These are phyloP conservation scores for Globisporangium iwayamae DNA, from an alignment of 352 stramenopile species.

Conservation along the genomic window DNA sequence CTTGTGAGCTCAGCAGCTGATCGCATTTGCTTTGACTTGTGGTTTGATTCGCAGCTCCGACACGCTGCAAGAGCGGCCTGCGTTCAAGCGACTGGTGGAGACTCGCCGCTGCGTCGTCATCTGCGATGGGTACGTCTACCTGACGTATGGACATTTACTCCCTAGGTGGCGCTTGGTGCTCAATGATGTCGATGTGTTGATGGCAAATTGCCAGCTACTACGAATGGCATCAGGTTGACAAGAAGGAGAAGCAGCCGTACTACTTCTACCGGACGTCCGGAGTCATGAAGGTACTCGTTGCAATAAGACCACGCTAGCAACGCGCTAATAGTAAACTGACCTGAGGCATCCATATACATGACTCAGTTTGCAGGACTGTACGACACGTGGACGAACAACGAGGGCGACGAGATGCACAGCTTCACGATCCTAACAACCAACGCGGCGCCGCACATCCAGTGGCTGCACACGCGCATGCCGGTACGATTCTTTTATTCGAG, in stretches of 20 bases:
- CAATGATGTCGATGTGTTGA: neutral
- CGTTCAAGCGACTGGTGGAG: constrained; percentile 70
- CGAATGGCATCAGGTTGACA: constrained; percentile 88
- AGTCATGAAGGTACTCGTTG: constrained; percentile 44
- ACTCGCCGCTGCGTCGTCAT: constrained; percentile 78
- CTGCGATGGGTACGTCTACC: constrained; percentile 54
- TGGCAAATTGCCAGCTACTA: constrained; percentile 57
- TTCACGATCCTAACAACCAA: constrained; percentile 88
- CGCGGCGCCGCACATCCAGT: constrained; percentile 57
- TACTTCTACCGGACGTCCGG: constrained; percentile 63
- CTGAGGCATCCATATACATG: neutral
- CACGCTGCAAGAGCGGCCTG: constrained; percentile 62
- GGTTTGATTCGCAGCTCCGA: constrained; percentile 41
- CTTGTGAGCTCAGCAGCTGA: neutral
- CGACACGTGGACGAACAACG: constrained; percentile 69
- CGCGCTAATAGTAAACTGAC: neutral
- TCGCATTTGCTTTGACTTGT: neutral
- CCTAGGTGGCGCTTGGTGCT: neutral
- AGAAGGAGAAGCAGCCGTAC: constrained; percentile 88
- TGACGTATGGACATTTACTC: neutral
- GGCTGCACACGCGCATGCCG: constrained; percentile 87
- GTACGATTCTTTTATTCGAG: constrained; percentile 21
- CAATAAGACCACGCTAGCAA: neutral
- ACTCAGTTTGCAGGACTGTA: constrained; percentile 84
- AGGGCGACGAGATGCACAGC: constrained; percentile 66